Conservation (phyloP, 169 alveolate species). For the Amoebophrya sp. region DNA sequence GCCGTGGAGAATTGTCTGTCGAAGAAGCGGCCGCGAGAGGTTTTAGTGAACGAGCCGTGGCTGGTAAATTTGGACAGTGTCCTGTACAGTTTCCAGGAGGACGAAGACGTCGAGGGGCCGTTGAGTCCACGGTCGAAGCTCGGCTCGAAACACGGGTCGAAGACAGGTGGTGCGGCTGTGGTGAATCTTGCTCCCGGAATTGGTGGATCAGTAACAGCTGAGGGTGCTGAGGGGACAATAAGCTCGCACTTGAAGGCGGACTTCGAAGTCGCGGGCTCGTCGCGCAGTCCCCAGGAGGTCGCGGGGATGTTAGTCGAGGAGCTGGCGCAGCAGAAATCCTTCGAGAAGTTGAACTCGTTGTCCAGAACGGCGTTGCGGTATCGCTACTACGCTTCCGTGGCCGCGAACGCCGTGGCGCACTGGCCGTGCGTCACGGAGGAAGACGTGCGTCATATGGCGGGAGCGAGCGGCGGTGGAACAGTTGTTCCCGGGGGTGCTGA, state of each 20-base stretch:
- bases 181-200: too few species aligned
- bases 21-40: background rate
- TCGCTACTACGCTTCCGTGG: background rate
- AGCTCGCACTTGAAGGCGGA: too few species aligned
- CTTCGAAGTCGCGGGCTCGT: too few species aligned
- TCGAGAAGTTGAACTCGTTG: background rate
- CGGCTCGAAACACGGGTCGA: too few species aligned
- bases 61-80: background rate
- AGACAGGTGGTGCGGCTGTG: too few species aligned
- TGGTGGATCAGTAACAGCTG: too few species aligned
- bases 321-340: background rate
- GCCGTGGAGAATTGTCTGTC: background rate
- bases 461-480: too few species aligned
- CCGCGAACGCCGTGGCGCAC: background rate
- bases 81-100: background rate
- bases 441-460: background rate
- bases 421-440: background rate
- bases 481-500: background rate
- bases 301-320: background rate
- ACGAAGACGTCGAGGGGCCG: background rate
- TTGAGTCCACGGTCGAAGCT: too few species aligned
- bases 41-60: background rate
- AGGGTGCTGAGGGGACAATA: too few species aligned
- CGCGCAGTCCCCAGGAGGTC: too few species aligned
- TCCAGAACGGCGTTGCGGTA: background rate